Conservation (phyloP, 805 yeast species). For the Vanderwaltozyma yarrowii region DNA sequence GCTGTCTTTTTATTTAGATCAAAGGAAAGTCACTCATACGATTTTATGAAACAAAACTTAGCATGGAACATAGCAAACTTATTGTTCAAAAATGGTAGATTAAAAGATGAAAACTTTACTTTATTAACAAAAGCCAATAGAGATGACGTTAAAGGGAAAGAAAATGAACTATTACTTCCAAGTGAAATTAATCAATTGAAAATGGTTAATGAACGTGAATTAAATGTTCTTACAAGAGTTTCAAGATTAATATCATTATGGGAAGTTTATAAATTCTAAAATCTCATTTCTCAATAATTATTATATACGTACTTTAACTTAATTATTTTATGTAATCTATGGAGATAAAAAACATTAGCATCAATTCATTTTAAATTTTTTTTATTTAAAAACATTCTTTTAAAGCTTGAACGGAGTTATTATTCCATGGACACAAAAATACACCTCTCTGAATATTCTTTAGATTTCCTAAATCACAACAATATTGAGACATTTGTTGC, state of each 20-base stretch:
- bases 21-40: constrained; percentile 42
- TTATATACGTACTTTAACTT: too few species aligned
- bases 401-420: constrained; percentile 22
- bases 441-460: constrained; percentile 59
- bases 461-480: constrained; percentile 37
- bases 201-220: constrained; percentile 47
- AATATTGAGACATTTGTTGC: constrained; percentile 39
- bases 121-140: constrained; percentile 73
- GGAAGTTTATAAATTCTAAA: constrained; percentile 39
- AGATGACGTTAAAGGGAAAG: constrained; percentile 82
- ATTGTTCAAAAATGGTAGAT: constrained; percentile 41
- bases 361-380: too few species aligned
- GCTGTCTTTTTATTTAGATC: constrained; percentile 76
- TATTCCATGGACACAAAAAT: constrained; percentile 48
- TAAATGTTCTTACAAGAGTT: constrained; percentile 42
- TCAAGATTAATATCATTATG: constrained; percentile 47
- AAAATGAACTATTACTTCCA: constrained; percentile 60
- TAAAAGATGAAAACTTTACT: constrained; percentile 52
- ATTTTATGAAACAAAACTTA: constrained; percentile 37
- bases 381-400: constrained; percentile 18
- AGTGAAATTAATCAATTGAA: constrained; percentile 67
- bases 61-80: constrained; percentile 38
- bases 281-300: too few species aligned
- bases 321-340: neutral
- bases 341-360: neutral